Evolutionary conservation across 148 eudicot genomes (phyloP).

Genomic region (Nyssa sinensis): DNA sequence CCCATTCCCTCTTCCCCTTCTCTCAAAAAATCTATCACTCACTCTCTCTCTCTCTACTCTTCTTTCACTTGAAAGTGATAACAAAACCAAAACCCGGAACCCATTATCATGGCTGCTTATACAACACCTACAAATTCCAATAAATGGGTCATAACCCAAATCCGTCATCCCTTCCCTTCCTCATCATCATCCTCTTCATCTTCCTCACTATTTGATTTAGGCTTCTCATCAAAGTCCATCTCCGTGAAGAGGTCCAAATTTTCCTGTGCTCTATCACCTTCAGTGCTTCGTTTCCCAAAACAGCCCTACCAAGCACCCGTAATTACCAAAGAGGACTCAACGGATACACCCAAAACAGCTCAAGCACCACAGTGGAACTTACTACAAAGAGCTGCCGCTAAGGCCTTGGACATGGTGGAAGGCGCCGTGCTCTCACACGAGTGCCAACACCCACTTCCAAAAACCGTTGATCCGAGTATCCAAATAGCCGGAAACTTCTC

Average conservation of each 20-base stretch:
- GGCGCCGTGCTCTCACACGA: slow-evolving; percentile 31
- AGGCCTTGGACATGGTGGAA: slow-evolving; percentile 43
- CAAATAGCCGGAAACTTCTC: slow-evolving; percentile 75
- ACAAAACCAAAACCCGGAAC: not conserved
- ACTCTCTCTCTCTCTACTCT: not conserved
- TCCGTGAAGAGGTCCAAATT: slow-evolving; percentile 23
- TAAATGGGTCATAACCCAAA: slow-evolving; percentile 8
- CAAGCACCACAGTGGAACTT: slow-evolving; percentile 34
- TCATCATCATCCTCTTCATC: no score
- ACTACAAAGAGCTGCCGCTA: slow-evolving; percentile 40
- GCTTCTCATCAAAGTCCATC: slow-evolving; percentile 3
- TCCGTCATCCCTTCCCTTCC: not conserved
- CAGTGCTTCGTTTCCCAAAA: slow-evolving; percentile 15
- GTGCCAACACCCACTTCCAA: slow-evolving; percentile 38
- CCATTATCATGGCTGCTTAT: not conserved
- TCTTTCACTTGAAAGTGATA: not conserved
- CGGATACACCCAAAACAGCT: not conserved
- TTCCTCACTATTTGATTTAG: not conserved
- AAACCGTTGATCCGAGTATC: slow-evolving; percentile 54
- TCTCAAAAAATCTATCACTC: slow-evolving; percentile 5
- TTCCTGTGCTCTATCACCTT: slow-evolving; percentile 18
- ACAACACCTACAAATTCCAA: slow-evolving; percentile 7
- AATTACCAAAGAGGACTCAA: slow-evolving; percentile 4
- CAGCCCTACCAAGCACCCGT: not conserved
- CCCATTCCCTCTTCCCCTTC: not conserved